A percentile compares a stretch with the other conserved stretches of the same genome.
Conservation (phyloP, 1,284 basidiomycete species). For the Cerrena zonata region DNA sequence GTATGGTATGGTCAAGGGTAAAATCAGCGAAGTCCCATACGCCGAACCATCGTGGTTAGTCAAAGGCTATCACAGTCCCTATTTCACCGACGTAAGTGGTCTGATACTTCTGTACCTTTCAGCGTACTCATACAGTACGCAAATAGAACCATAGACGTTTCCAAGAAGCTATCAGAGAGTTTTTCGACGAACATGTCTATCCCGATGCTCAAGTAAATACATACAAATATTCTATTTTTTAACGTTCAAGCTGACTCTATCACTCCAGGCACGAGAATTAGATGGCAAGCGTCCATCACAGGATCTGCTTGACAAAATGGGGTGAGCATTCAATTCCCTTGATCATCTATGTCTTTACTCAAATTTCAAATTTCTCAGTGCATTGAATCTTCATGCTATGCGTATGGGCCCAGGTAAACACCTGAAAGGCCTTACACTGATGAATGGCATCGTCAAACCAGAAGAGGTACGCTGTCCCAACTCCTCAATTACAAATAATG, state of each 20-base stretch:
- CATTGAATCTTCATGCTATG: slow-evolving; percentile 80
- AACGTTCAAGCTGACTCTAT: slow-evolving; percentile 1
- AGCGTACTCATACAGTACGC: background rate
- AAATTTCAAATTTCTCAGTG: slow-evolving; percentile 34
- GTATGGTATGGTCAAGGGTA: slow-evolving; percentile 46
- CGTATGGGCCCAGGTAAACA: slow-evolving; percentile 84
- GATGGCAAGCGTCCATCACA: slow-evolving; percentile 71
- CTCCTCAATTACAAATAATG: background rate
- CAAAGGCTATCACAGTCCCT: slow-evolving; percentile 64
- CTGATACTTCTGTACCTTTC: background rate
- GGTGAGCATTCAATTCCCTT: slow-evolving; percentile 38
- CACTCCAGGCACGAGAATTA: slow-evolving; percentile 56
- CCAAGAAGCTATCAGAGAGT: slow-evolving; percentile 42
- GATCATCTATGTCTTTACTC: too few species aligned
- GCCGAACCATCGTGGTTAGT: slow-evolving; percentile 78
- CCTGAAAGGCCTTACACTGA: slow-evolving; percentile 74
- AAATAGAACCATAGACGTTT: slow-evolving; percentile 45
- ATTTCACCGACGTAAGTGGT: slow-evolving; percentile 59
- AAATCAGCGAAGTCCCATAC: slow-evolving; percentile 70
- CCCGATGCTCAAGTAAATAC: slow-evolving; percentile 43
- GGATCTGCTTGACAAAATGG: slow-evolving; percentile 64
- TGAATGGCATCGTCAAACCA: slow-evolving; percentile 78
- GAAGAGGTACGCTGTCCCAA: slow-evolving; percentile 62
- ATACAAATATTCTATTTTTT: background rate
- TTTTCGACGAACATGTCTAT: slow-evolving; percentile 44